Percentiles rank a stretch among this genome's conserved stretches.
These are phyloP conservation scores for thale cress (Arabidopsis thaliana) DNA, from an alignment of 345 rosid genomes.

Conservation along the genomic window TAIR10.1 NC_003074.8:2160001-2160500, in stretches of 20 bases:
- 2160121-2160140: slow-evolving; percentile 2
- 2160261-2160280: background rate
- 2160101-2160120: background rate
- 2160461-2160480: slow-evolving; percentile 36
- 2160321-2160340: background rate
- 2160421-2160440: slow-evolving; percentile 40
- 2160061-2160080: slow-evolving; percentile 42
- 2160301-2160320: slow-evolving; percentile 29
- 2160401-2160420: slow-evolving; percentile 33
- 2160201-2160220: background rate
- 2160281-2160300: background rate
- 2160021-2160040: slow-evolving; percentile 61
- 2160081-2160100: slow-evolving; percentile 5
- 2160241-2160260: slow-evolving; percentile 1
- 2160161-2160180: background rate
- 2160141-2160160: background rate
- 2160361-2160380: slow-evolving; percentile 30
- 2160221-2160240: slow-evolving; percentile 2
- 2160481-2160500: background rate
- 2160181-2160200: background rate
- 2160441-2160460: slow-evolving; percentile 47
- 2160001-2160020: slow-evolving; percentile 47
- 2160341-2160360: slow-evolving; percentile 24
- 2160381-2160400: slow-evolving; percentile 21
- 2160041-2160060: slow-evolving; percentile 41